Conservation (phyloP, 805 yeast species). For the Saccharomyces kudriavzevii region DNA sequence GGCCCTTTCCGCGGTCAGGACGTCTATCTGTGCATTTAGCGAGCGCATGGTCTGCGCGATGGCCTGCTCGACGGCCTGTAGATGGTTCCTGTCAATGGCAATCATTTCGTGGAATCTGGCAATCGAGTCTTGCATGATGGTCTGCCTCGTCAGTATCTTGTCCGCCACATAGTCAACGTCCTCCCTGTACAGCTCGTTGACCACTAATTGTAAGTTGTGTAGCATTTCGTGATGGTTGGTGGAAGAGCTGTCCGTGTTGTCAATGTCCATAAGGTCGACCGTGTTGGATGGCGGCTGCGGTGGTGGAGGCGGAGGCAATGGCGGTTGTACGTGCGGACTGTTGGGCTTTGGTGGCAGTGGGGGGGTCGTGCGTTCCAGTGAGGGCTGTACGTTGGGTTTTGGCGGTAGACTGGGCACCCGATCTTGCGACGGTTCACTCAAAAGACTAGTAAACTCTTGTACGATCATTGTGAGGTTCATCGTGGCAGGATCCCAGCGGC, state of each 20-base stretch:
- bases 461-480: constrained; percentile 8
- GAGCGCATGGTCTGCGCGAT: constrained; percentile 26
- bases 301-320: constrained; percentile 10
- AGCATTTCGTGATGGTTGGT: constrained; percentile 13
- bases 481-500: constrained; percentile 44
- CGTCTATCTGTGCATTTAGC: constrained; percentile 23
- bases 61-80: constrained; percentile 21
- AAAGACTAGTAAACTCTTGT: constrained; percentile 4
- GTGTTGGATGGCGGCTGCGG: constrained; percentile 6
- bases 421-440: not conserved
- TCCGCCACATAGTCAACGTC: constrained; percentile 7
- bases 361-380: not conserved
- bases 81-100: constrained; percentile 27
- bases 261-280: not conserved
- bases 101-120: constrained; percentile 33
- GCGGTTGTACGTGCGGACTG: not conserved
- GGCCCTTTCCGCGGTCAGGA: constrained; percentile 26
- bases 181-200: constrained; percentile 7
- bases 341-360: constrained; percentile 1
- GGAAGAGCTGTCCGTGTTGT: not conserved
- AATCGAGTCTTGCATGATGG: constrained; percentile 28
- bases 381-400: not conserved
- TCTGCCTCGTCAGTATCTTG: constrained; percentile 6
- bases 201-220: constrained; percentile 5
- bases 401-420: constrained; percentile 1